Evolutionary conservation across 1,284 basidiomycete genomes (phyloP).

Genomic region (Somion occarium): DNA sequence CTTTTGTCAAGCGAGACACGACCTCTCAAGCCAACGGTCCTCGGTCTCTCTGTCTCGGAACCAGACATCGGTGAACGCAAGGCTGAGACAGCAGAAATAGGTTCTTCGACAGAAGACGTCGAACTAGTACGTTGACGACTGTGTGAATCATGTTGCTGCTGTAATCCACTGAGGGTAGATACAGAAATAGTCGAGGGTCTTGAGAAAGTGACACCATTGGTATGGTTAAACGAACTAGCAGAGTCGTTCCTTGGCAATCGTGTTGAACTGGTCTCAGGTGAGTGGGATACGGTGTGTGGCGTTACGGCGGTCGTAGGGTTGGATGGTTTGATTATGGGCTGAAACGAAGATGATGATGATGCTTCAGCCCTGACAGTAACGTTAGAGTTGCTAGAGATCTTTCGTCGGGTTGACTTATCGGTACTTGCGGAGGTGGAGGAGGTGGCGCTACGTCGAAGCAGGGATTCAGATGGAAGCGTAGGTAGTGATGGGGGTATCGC

Average conservation of each 20-base stretch:
- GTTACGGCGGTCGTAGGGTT: constrained; percentile 69
- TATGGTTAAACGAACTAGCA: constrained; percentile 30
- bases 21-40: constrained; percentile 35
- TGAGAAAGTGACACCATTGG: constrained; percentile 54
- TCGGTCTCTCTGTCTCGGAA: constrained; percentile 50
- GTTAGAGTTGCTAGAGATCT: constrained; percentile 43
- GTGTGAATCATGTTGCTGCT: too few relatives aligned
- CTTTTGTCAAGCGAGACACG: constrained; percentile 43
- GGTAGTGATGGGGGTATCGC: constrained; percentile 56
- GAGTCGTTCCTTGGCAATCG: constrained; percentile 43
- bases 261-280: constrained; percentile 32
- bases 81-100: constrained; percentile 15
- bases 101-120: constrained; percentile 27
- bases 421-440: constrained; percentile 14
- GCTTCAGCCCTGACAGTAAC: constrained; percentile 46
- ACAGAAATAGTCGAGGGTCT: constrained; percentile 50
- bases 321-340: constrained; percentile 43
- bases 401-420: constrained; percentile 31
- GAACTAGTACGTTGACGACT: constrained; percentile 37
- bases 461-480: constrained; percentile 52
- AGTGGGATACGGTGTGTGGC: constrained; percentile 52
- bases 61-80: constrained; percentile 37
- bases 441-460: constrained; percentile 28
- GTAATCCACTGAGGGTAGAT: constrained; percentile 48
- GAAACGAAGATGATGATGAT: constrained; percentile 26